Evolutionary conservation across 148 eudicot genomes (phyloP), one percentile per base, ranked within the genome.

Genomic region (Chenopodium album): DNA sequence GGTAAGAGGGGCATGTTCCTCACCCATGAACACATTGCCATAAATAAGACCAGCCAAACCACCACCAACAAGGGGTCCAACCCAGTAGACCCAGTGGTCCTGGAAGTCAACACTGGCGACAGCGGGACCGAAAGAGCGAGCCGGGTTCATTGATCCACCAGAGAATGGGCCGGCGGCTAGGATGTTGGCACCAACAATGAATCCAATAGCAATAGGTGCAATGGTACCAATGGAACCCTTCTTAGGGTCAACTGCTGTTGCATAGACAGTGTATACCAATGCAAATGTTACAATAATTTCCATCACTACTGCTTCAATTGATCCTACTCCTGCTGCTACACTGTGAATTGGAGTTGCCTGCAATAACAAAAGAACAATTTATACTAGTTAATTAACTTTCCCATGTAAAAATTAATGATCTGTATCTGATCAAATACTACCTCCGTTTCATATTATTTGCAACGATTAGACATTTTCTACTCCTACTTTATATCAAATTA

Each of bases 121-220:
- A 2, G 96, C 98, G 0, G 98, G 98, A 16, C 98, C 98, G 29
- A 92, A 92, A 0, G 94, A 92, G 1, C 97, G 87, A 75, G 97
- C 97, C 2, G 97, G 98, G 91, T 94, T 94, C 98, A 92, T 94
- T 2, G 98, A 94, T 56, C 97, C 98, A 31, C 98, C 97, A 2
- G 93, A 91, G 84, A 94, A 94, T 17, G 98, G 92, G 46, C 97
- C 97, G 5, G 94, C 97, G 2, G 92, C 94, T 81, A 92, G 86
- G 60, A 92, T 94, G 81, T 94, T 94, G 85, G 98, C 97, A 0
- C 98, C 97, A 23, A 94, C 98, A 78, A 94, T 86, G 89, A 92
- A 87, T 11, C 97, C 94, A 76, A 94, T 94, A 48, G 98, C 98
- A 59, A 94, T 85, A 14, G 98, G 98, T 0, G 96, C 98, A 84